Base-by-base conservation (phyloP, 1,139 yeast genomes). In the Kurtzmaniella natalensis region DNA sequence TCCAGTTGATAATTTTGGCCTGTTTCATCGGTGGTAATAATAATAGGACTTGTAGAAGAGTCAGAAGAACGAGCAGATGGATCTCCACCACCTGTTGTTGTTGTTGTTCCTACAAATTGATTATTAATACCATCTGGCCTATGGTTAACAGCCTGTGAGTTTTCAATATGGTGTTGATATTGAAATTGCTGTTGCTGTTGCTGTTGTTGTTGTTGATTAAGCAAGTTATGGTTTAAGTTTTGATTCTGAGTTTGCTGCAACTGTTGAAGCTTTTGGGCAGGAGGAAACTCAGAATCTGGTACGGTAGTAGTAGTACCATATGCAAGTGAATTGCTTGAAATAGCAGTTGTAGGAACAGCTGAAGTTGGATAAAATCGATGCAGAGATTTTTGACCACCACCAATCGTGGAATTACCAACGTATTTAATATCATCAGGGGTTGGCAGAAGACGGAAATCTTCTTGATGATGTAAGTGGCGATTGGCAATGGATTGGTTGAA, bases 281-380 rank as follows among this genome's bases (percentile, higher is more conserved):
- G 18, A 9, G 15, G 21, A 16, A 16, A 25, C 7, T 16, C 22
- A 24, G 19, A 22, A 8, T 18, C 15, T 3, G 48, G 18, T 39
- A 48, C 15, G 57, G 51, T 50, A 19, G 76, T 66, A 7, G 86
- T 80, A 7, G 87, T 80, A 1, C 88, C 89, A 54, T 79, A 75
- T 2, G 76, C 89, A 53, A 78, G 70, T 2, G 83, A 72, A 38
- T 71, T 71, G 42, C 72, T 72, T 30, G 80, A 68, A 9, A 81
- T 57, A 0, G 88, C 87, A 3, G 85, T 81, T 3, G 89, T 79
- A 14, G 89, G 88, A 8, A 72, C 59, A 7, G 71, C 37, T 25
- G 38, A 47, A 41, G 60, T 63, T 20, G 70, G 70, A 37, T 59
- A 47, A 35, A 64, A 61, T 43, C 38, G 22, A 28, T 32, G 15